Evolutionary conservation across 305 asterid genomes (phyloP), one percentile per base, ranked within the genome.

Genomic region (Fraxinus platypoda): DNA sequence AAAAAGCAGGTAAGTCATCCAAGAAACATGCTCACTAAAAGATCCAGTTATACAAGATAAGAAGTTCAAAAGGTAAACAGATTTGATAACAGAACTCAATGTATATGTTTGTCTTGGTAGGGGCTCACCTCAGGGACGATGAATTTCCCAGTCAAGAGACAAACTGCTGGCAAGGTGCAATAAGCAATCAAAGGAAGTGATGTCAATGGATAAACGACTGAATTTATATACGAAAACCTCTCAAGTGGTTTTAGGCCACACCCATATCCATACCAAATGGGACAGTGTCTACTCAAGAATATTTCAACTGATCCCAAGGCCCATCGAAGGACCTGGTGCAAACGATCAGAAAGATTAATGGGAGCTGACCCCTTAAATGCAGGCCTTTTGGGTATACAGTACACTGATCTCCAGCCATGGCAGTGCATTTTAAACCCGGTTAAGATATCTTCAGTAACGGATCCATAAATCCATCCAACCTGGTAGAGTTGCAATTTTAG

Each of bases 341-440:
- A 85, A 78, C 91, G 91, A 75, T 91, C 94, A 0, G 93, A 89
- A 25, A 91, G 91, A 74, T 91, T 89, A 71, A 91, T 88, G 11
- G 94, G 94, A 25, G 94, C 90, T 31, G 91, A 88, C 46, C 92
- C 93, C 74, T 88, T 90, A 76, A 90, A 90, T 77, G 94, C 93
- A 0, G 94, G 82, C 68, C 90, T 81, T 76, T 52, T 81, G 15
- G 93, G 94, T 35, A 84, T 85, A 73, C 92, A 90, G 46, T 90
- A 91, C 9, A 90, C 88, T 35, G 93, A 91, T 78, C 93, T 79
- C 94, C 94, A 91, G 30, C 94, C 93, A 74, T 87, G 94, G 80
- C 94, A 88, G 37, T 91, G 94, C 94, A 91, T 91, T 81, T 90
- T 91, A 68, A 91, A 88, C 1, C 94, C 91, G 11, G 93, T 90